These are phyloP conservation scores for Leccinum olivaceopallidum DNA, from an alignment of 768 basidiomycete genomes.

Conservation along the genomic window DNA sequence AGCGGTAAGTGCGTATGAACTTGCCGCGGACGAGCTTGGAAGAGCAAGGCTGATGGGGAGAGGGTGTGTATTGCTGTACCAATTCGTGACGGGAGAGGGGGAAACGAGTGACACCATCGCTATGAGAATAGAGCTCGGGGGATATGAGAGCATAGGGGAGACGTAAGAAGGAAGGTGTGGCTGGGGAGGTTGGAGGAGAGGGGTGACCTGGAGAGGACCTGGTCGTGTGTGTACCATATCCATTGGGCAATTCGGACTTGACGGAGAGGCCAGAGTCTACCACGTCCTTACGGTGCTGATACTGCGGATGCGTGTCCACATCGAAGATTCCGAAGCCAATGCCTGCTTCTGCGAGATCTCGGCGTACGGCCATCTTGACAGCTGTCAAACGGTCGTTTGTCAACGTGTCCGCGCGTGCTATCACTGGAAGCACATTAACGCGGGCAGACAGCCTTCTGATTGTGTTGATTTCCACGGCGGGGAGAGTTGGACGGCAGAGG, in stretches of 20 bases:
- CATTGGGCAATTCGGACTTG: slow-evolving; percentile 55
- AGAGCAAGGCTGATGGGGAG: slow-evolving; percentile 41
- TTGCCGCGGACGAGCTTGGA: slow-evolving; percentile 57
- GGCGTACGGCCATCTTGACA: slow-evolving; percentile 76
- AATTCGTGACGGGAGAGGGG: slow-evolving; percentile 68
- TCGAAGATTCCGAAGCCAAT: slow-evolving; percentile 92
- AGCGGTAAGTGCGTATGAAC: slow-evolving; percentile 74
- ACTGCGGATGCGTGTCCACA: slow-evolving; percentile 57
- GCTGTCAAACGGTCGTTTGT: slow-evolving; percentile 79
- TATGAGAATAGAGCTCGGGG: slow-evolving; percentile 82
- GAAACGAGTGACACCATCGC: slow-evolving; percentile 68
- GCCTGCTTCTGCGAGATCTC: slow-evolving; percentile 80
- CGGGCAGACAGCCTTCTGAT: slow-evolving; percentile 79
- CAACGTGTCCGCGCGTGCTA: slow-evolving; percentile 78
- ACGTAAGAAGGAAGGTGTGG: slow-evolving; percentile 57
- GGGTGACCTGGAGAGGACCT: slow-evolving; percentile 50
- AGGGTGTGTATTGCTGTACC: slow-evolving; percentile 71
- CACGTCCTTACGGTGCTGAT: slow-evolving; percentile 45
- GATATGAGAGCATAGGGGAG: slow-evolving; percentile 86
- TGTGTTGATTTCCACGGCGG: slow-evolving; percentile 68
- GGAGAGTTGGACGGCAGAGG: slow-evolving; percentile 66
- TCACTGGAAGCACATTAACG: slow-evolving; percentile 86
- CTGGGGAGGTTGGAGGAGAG: slow-evolving; percentile 71
- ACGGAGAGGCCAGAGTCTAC: slow-evolving; percentile 41
- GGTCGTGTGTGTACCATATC: slow-evolving; percentile 50